Evolutionary conservation across 768 basidiomycete species (phyloP), one percentile per base, ranked within the genome.

Genomic region (Russula virescens): DNA sequence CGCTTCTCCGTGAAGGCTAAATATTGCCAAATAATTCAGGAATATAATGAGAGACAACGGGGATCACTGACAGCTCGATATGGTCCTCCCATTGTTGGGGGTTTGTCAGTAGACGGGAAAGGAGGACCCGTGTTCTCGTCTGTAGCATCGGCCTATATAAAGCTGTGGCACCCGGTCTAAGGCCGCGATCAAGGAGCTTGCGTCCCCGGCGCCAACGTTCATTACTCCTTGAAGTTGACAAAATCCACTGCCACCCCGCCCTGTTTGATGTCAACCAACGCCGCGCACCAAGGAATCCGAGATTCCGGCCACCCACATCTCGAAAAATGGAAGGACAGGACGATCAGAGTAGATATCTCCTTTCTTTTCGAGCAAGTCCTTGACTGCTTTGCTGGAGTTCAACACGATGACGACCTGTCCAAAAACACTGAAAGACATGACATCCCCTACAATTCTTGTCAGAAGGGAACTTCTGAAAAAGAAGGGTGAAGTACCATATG

Each of bases 341-440:
- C 62, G 62, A 52, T 55, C 57, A 25, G 51, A 58, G 51, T 52
- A 63, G 25, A 46, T 79, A 21, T 76, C 68, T 58, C 82, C 78
- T 55, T 80, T 75, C 68, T 78, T 83, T 45, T 83, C 82, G 26
- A 86, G 73, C 25, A 85, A 71, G 61, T 80, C 81, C 11, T 74
- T 73, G 40, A 78, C 75, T 3, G 75, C 77, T 63, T 77, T 73
- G 63, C 73, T 61, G 59, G 76, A 76, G 69, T 79, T 82, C 45
- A 85, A 70, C 55, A 86, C 71, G 55, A 85, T 65, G 69, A 81
- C 76, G 10, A 77, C 75, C 58, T 78, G 78, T 23, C 78, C 76
- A 25, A 85, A 70, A 23, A 81, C 60, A 45, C 69, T 69, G 49
- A 77, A 59, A 61, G 38, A 35, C 13, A 60, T 3, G 18, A 23